Evolutionary conservation across 148 eudicot genomes (phyloP).

Genomic region (Rhododendron henanense): DNA sequence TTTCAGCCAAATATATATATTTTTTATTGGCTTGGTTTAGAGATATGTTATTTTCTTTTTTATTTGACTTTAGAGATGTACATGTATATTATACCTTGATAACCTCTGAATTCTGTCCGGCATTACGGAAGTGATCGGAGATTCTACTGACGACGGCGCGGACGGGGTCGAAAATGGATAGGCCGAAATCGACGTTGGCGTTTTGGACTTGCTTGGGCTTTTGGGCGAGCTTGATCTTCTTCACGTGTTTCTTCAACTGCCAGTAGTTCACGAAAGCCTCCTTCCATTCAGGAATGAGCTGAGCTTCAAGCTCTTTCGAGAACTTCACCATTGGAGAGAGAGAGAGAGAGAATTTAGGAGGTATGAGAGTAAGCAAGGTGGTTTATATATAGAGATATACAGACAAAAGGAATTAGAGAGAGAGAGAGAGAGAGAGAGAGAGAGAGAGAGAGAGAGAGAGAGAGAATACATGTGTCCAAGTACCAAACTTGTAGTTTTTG

Average conservation of each 20-base stretch:
- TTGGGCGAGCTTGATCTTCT: conserved; percentile 56
- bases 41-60: not conserved
- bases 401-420: not conserved
- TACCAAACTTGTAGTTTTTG: not conserved
- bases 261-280: conserved; percentile 83
- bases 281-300: conserved; percentile 92
- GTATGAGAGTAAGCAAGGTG: not conserved
- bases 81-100: conserved; percentile 28
- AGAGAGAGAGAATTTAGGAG: conserved; percentile 11
- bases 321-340: conserved; percentile 74
- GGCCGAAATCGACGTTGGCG: conserved; percentile 29
- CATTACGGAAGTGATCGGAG: conserved; percentile 10
- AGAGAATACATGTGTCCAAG: not conserved
- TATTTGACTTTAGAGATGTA: not conserved
- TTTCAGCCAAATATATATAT: no score
- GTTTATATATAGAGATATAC: conserved; percentile 10
- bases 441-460: not conserved
- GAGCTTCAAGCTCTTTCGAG: conserved; percentile 91
- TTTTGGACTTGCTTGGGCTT: conserved; percentile 30
- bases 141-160: conserved; percentile 22
- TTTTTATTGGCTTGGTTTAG: not conserved
- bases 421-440: not conserved
- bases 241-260: conserved; percentile 81
- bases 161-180: conserved; percentile 56
- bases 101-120: conserved; percentile 18